These are phyloP conservation scores for Senna tora DNA, from an alignment of 306 rosid species.

Conservation along the genomic window DNA sequence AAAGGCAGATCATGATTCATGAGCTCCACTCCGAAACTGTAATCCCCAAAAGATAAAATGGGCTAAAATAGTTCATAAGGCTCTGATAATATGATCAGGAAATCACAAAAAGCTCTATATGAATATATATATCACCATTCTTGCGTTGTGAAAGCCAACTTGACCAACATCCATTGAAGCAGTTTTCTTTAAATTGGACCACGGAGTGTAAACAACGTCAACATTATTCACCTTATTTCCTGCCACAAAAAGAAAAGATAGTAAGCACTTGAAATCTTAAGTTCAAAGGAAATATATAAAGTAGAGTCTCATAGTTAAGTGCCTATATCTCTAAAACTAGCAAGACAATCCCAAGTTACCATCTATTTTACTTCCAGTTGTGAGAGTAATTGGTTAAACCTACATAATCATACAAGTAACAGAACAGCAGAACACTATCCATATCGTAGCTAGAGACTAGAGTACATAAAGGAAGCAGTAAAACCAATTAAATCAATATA, in stretches of 20 bases:
- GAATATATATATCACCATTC: slow-evolving; percentile 58
- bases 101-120: not conserved
- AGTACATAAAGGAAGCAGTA: not conserved
- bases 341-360: too few relatives aligned
- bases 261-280: slow-evolving; percentile 3
- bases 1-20: slow-evolving; percentile 35
- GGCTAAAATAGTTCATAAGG: not conserved
- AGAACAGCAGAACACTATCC: not conserved
- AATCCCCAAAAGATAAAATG: not conserved
- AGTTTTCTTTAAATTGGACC: slow-evolving; percentile 97
- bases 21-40: slow-evolving; percentile 6
- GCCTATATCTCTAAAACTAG: too few relatives aligned
- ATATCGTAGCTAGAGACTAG: not conserved
- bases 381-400: slow-evolving; percentile 10
- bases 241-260: slow-evolving; percentile 43
- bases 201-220: slow-evolving; percentile 96
- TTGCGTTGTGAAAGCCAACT: slow-evolving; percentile 88
- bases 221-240: slow-evolving; percentile 93
- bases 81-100: slow-evolving; percentile 7
- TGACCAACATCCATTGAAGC: slow-evolving; percentile 99
- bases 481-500: slow-evolving; percentile 11
- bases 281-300: too few relatives aligned
- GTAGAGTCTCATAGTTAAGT: too few relatives aligned
- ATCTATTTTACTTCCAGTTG: slow-evolving; percentile 5
- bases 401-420: not conserved